phyloP scores from a whole-genome alignment of 352 stramenopile genomes.

The Phytophthora idaei region DNA sequence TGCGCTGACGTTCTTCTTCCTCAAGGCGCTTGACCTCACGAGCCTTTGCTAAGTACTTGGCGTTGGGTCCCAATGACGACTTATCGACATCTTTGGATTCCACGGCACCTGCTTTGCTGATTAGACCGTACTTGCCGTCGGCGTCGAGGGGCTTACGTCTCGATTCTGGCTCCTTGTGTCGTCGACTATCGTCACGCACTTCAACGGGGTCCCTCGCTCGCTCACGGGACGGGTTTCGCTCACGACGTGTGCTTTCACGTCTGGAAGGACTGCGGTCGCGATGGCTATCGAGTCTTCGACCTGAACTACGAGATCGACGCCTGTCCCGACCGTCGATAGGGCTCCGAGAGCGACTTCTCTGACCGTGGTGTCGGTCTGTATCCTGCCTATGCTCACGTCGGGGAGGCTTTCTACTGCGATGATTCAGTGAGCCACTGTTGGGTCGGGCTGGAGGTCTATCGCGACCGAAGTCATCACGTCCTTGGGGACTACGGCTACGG shows the following conservation, averaged over 20 bases:
- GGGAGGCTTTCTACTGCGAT: slow-evolving; percentile 22
- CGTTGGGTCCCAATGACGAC: slow-evolving; percentile 76
- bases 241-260: slow-evolving; percentile 3
- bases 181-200: neutral
- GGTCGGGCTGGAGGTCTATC: slow-evolving; percentile 17
- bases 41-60: slow-evolving; percentile 75
- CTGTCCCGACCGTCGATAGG: slow-evolving; percentile 16
- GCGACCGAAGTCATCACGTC: slow-evolving; percentile 34
- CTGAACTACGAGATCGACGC: slow-evolving; percentile 23
- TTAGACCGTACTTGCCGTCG: slow-evolving; percentile 67
- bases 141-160: slow-evolving; percentile 32
- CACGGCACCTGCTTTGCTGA: slow-evolving; percentile 59
- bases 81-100: slow-evolving; percentile 79
- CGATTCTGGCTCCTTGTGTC: slow-evolving; percentile 20
- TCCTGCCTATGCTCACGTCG: slow-evolving; percentile 7
- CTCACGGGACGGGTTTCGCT: slow-evolving; percentile 20
- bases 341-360: slow-evolving; percentile 26
- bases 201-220: slow-evolving; percentile 6
- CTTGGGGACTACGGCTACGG: slow-evolving; percentile 9
- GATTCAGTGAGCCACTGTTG: slow-evolving; percentile 5
- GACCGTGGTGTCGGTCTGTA: slow-evolving; percentile 7
- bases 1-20: slow-evolving; percentile 70
- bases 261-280: slow-evolving; percentile 5
- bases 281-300: slow-evolving; percentile 3
- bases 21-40: slow-evolving; percentile 71